These are phyloP conservation scores for Leucosporidium yakuticum DNA, from an alignment of 768 basidiomycete species.

Conservation along the genomic window DNA sequence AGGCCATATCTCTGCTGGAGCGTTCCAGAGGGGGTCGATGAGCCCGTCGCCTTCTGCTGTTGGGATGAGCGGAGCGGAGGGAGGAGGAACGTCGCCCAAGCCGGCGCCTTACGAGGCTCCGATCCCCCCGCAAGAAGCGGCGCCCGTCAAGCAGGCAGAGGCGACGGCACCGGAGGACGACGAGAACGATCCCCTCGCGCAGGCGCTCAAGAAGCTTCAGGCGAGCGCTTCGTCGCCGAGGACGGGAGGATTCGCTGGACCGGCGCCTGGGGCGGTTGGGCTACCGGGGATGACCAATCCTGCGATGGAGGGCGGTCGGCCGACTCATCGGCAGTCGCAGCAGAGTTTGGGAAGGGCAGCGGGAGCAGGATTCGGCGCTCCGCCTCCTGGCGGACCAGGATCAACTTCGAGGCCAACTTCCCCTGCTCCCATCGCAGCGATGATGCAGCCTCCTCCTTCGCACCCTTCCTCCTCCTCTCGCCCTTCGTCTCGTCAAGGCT, in stretches of 20 bases:
- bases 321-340: conserved; percentile 11
- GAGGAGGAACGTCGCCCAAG: background rate
- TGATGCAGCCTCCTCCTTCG: conserved; percentile 34
- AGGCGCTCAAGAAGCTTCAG: conserved; percentile 44
- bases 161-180: conserved; percentile 37
- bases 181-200: conserved; percentile 31
- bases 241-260: background rate
- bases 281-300: conserved; percentile 13
- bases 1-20: conserved; percentile 23
- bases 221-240: conserved; percentile 67
- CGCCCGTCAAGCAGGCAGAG: background rate
- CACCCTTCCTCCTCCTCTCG: conserved; percentile 30
- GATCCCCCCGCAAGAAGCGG: too few species aligned
- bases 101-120: background rate
- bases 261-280: conserved; percentile 7
- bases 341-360: conserved; percentile 1
- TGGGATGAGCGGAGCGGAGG: background rate
- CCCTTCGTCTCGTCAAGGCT: conserved; percentile 60
- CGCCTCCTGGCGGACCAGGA: too few species aligned
- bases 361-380: background rate
- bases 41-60: background rate
- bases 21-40: conserved; percentile 22
- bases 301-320: background rate
- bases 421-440: conserved; percentile 39
- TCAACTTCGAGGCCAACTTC: conserved; percentile 23